Percentiles rank a stretch among this genome's conserved stretches.
phyloP scores from a whole-genome alignment of 2,329 filamentous ascomycete species.

The Cladophialophora psammophila region DNA sequence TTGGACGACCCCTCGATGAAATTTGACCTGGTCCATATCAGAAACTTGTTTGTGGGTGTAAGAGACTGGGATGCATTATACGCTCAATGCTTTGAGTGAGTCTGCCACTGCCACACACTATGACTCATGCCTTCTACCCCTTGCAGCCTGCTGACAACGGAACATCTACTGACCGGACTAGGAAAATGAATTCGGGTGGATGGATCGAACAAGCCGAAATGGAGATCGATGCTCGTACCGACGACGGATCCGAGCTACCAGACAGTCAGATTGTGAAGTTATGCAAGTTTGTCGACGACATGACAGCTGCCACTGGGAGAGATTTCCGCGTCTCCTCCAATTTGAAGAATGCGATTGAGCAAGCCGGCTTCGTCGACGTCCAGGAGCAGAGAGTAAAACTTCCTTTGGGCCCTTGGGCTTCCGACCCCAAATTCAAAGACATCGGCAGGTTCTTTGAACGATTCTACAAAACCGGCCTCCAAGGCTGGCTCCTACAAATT shows the following conservation, averaged over 20 bases:
- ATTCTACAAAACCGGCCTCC: conserved; percentile 43
- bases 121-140: too few species aligned
- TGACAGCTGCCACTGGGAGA: conserved; percentile 39
- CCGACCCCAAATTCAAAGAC: conserved; percentile 49
- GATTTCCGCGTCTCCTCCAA: conserved; percentile 39
- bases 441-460: conserved; percentile 45
- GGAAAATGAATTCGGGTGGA: conserved; percentile 48
- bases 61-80: conserved; percentile 48
- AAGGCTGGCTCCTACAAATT: conserved; percentile 42
- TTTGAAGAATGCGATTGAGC: conserved; percentile 44
- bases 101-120: neutral
- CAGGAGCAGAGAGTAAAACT: conserved; percentile 51
- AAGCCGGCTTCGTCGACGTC: conserved; percentile 56
- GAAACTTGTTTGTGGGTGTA: conserved; percentile 48
- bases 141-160: neutral
- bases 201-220: conserved; percentile 48
- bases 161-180: conserved; percentile 29
- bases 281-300: conserved; percentile 33
- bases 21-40: conserved; percentile 55
- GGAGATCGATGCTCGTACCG: conserved; percentile 36
- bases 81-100: conserved; percentile 46
- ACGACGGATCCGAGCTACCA: conserved; percentile 39
- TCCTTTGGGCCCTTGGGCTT: conserved; percentile 53
- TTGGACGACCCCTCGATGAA: conserved; percentile 43
- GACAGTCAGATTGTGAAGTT: conserved; percentile 38